Conservation (phyloP, 2,329 filamentous ascomycete species). For the Canariomyces notabilis region DNA sequence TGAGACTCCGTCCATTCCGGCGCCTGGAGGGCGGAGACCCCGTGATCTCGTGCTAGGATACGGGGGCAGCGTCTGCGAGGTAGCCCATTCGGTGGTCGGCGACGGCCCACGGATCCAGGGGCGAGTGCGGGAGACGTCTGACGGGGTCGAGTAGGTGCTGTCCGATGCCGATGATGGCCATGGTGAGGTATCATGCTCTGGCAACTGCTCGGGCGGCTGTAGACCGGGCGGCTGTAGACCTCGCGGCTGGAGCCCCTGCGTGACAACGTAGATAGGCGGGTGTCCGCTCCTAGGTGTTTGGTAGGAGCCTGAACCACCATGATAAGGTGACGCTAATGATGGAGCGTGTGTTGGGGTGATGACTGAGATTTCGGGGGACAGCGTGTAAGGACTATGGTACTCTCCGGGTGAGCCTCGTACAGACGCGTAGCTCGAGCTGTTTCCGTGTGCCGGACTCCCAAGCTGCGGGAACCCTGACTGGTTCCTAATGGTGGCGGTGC, state of each 20-base stretch:
- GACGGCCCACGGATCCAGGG: conserved; percentile 25
- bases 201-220: conserved; percentile 28
- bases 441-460: conserved; percentile 4
- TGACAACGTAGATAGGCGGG: conserved; percentile 24
- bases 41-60: conserved; percentile 21
- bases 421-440: conserved; percentile 3
- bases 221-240: conserved; percentile 30
- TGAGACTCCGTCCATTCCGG: conserved; percentile 27
- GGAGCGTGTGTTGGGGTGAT: conserved; percentile 22
- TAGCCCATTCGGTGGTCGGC: conserved; percentile 31
- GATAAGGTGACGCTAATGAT: conserved; percentile 15
- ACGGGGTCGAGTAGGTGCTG: conserved; percentile 45
- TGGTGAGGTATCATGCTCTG: conserved; percentile 35
- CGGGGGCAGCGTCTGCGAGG: conserved; percentile 26
- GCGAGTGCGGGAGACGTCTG: conserved; percentile 31
- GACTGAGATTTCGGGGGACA: conserved; percentile 20
- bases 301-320: conserved; percentile 22
- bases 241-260: conserved; percentile 27
- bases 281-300: conserved; percentile 29
- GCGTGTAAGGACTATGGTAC: conserved; percentile 9
- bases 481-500: background rate
- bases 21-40: conserved; percentile 14
- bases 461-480: conserved; percentile 13
- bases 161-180: conserved; percentile 44
- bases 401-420: conserved; percentile 3